Base-by-base conservation (phyloP, 805 yeast genomes). In the Schwanniomyces yamadae region DNA sequence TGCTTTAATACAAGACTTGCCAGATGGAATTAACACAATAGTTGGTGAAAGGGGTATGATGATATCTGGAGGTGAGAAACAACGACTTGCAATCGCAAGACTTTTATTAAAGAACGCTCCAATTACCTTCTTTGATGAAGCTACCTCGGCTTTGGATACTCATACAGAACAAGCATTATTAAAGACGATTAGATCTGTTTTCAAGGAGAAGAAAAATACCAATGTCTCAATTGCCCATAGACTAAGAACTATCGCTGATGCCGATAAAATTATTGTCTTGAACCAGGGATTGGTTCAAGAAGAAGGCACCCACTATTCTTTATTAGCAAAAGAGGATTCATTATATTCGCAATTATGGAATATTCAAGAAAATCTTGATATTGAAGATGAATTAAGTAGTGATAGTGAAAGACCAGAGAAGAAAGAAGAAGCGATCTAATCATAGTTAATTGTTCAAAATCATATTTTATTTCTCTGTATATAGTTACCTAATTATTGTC, bases 31-130 rank as follows among this genome's bases (percentile, higher is more conserved):
- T 26, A 69, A 83, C 19, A 93, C 98, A 0, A 70, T 86, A 39
- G 99, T 93, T 12, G 99, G 99, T 32, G 99, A 93, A 59, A 71
- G 95, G 54, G 99, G 99, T n/a, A 74, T 93, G 75, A 93, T 93
- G 99, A 90, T 93, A 31, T 88, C 96, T 17, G 99, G 99, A n/a
- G 99, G 99, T 42, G 99, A 93, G 58, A 90, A 93, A 57, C 99
- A 93, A 62, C 69, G 99, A 44, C 69, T 93, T 28, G 98, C 99
- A 0, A 88, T 93, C 46, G 93, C 97, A 1, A 73, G 99, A 45
- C 77, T 93, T n/a, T 60, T 93, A 28, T 63, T 93, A 48, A 93
- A 93, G 59, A 73, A 78, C 44, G 79, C 97, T 0, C 91, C 93
- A 18, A 87, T 93, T 32, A 84, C 95, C 37, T 91, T 93, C 59